These are phyloP conservation scores for Alternaria arbusti DNA, from an alignment of 2,329 filamentous ascomycete species.

Conservation along the genomic window DNA sequence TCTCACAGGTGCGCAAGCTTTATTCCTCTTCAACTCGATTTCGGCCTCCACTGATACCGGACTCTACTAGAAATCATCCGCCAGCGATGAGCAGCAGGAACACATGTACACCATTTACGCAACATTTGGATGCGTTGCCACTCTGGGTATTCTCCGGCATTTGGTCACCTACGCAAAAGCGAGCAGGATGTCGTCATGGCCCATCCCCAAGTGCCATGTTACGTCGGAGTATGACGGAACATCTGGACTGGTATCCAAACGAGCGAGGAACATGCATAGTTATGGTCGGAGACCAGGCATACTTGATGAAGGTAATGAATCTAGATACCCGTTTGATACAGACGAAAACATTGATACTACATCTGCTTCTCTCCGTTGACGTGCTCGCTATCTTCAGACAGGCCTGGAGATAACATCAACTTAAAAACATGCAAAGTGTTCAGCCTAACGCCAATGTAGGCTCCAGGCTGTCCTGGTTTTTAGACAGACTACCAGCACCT, in stretches of 20 bases:
- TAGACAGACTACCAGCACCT: not conserved
- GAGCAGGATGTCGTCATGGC: not conserved
- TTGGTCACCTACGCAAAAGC: not conserved
- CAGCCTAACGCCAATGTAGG: not conserved
- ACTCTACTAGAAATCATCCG: constrained; percentile 56
- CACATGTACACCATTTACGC: not conserved
- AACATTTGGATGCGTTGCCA: not conserved
- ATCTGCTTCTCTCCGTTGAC: not conserved
- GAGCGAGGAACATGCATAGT: not conserved
- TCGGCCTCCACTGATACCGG: constrained; percentile 59
- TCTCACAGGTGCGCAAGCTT: constrained; percentile 61
- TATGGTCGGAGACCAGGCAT: not conserved
- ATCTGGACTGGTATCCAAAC: not conserved
- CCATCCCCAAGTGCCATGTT: not conserved
- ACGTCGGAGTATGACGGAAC: not conserved
- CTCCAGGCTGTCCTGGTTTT: not conserved
- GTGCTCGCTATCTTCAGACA: not conserved
- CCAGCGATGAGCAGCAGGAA: constrained; percentile 37
- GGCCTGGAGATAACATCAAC: not conserved
- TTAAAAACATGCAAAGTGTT: not conserved
- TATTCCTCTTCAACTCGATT: constrained; percentile 62
- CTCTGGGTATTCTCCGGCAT: not conserved
- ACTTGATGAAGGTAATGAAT: constrained; percentile 5
- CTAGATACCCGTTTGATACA: constrained; percentile 19
- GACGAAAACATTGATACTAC: not conserved